A percentile compares a stretch with the other conserved stretches of the same genome.
phyloP scores from a whole-genome alignment of 768 basidiomycete genomes.

The Xerocomus potaroensis region DNA sequence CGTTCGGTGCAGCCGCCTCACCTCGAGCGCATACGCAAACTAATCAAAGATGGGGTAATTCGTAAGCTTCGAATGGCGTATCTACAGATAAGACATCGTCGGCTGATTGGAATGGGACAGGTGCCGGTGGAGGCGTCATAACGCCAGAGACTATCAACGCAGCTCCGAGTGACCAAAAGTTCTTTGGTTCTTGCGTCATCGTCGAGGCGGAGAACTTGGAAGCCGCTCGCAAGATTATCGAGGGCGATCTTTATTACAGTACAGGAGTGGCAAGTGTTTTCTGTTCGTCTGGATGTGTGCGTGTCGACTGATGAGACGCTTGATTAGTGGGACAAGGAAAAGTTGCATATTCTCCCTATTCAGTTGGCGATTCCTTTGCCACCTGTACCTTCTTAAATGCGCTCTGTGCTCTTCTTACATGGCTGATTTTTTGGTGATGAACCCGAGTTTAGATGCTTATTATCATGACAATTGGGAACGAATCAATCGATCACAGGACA shows the following conservation, averaged over 20 bases:
- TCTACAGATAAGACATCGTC: background rate
- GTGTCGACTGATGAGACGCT: background rate
- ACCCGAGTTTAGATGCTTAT: background rate
- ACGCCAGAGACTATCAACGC: constrained; percentile 50
- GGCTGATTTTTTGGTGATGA: background rate
- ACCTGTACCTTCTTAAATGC: constrained; percentile 6
- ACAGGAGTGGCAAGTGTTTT: constrained; percentile 18
- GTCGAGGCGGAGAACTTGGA: constrained; percentile 52
- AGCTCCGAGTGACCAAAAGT: constrained; percentile 46
- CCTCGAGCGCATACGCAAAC: background rate
- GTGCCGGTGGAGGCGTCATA: constrained; percentile 52
- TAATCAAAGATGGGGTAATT: background rate
- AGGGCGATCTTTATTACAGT: constrained; percentile 26
- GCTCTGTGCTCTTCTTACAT: too few relatives aligned
- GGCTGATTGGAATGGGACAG: constrained; percentile 27
- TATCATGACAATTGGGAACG: too few relatives aligned
- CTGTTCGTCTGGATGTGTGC: background rate
- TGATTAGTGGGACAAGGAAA: constrained; percentile 56
- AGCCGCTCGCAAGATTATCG: constrained; percentile 28
- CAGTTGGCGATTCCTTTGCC: constrained; percentile 27
- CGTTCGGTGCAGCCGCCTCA: background rate
- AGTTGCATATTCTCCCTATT: constrained; percentile 48
- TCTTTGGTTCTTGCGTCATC: constrained; percentile 58
- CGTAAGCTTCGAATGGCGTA: background rate
- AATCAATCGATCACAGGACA: too few relatives aligned